Conservation (phyloP, 805 yeast species). For the Geotrichum ghanense region DNA sequence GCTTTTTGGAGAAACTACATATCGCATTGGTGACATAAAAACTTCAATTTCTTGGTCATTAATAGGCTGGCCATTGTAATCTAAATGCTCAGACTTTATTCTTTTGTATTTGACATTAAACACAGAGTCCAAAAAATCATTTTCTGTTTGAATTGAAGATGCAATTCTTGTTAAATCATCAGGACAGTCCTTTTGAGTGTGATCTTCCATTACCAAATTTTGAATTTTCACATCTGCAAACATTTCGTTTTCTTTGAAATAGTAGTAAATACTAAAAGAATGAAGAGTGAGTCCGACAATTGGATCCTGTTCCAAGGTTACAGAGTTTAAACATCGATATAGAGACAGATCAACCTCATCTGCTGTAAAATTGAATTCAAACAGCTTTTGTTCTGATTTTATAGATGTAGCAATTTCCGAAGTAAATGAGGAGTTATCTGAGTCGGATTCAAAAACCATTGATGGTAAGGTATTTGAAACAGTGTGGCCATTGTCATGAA, state of each 20-base stretch:
- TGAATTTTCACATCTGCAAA: slow-evolving; percentile 51
- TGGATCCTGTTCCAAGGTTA: slow-evolving; percentile 49
- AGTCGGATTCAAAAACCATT: background rate
- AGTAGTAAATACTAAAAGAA: slow-evolving; percentile 46
- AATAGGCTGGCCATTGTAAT: slow-evolving; percentile 35
- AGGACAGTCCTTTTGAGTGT: slow-evolving; percentile 49
- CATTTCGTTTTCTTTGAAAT: slow-evolving; percentile 49
- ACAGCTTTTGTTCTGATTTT: slow-evolving; percentile 38
- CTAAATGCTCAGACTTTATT: slow-evolving; percentile 44
- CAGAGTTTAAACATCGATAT: slow-evolving; percentile 53
- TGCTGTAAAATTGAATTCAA: slow-evolving; percentile 66
- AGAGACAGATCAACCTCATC: slow-evolving; percentile 51
- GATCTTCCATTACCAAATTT: slow-evolving; percentile 65
- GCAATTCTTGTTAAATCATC: slow-evolving; percentile 58
- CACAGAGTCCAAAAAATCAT: slow-evolving; percentile 24
- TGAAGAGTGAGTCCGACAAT: slow-evolving; percentile 68
- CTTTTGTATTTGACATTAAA: slow-evolving; percentile 51
- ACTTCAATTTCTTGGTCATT: slow-evolving; percentile 69
- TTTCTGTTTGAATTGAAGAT: slow-evolving; percentile 29
- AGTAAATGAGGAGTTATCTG: slow-evolving; percentile 10
- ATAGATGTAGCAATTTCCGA: slow-evolving; percentile 8
- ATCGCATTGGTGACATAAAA: slow-evolving; percentile 64
- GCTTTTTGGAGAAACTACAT: slow-evolving; percentile 68
- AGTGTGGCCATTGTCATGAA: background rate
- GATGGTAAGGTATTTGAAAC: background rate